Evolutionary conservation across 257 asterid species (phyloP).

Genomic region (Solanum pinnatisectum): DNA sequence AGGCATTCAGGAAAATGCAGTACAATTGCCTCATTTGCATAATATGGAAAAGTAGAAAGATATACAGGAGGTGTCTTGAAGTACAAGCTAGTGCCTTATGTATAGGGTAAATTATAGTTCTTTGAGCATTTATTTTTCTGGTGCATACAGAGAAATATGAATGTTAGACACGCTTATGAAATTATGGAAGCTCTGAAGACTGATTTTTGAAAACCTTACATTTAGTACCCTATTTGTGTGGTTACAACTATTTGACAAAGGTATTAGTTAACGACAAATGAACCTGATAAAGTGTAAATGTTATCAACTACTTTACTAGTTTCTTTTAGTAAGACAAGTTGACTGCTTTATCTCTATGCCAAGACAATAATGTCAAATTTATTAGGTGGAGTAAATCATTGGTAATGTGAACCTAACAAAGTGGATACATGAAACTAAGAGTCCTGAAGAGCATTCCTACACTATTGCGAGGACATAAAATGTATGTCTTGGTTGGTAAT

Average conservation of each 20-base stretch:
- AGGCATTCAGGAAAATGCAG: neutral
- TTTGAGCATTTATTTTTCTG: neutral
- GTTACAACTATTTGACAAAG: neutral
- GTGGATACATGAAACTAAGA: neutral
- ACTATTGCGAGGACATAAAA: neutral
- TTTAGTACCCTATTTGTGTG: neutral
- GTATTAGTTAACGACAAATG: neutral
- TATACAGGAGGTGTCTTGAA: neutral
- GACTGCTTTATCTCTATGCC: neutral
- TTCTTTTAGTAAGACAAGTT: neutral
- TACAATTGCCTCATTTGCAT: neutral
- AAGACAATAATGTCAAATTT: neutral
- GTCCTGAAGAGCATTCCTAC: neutral
- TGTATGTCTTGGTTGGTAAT: neutral
- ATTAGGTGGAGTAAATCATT: neutral
- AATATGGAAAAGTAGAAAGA: neutral
- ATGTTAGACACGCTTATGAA: neutral
- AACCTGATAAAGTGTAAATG: neutral
- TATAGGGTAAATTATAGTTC: neutral
- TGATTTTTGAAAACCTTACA: neutral
- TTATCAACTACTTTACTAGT: neutral
- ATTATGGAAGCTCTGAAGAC: neutral
- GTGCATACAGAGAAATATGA: neutral
- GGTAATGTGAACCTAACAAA: neutral
- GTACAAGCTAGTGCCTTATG: neutral